These are phyloP conservation scores for Alternaria gansuensis DNA, from an alignment of 2,329 filamentous ascomycete species.

Conservation along the genomic window DNA sequence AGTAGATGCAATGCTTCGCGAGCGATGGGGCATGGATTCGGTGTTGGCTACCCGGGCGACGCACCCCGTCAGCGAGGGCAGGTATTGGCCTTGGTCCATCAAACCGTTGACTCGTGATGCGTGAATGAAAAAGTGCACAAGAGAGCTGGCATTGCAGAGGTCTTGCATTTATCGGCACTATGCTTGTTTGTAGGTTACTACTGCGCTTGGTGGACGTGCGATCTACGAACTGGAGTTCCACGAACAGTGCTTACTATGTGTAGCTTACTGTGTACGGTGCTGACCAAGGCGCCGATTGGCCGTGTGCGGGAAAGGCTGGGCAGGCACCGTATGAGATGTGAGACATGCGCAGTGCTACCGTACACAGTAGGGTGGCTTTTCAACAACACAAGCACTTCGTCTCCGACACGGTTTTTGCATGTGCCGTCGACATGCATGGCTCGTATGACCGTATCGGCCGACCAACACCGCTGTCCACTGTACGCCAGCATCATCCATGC, in stretches of 20 bases:
- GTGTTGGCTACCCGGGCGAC: constrained; percentile 7
- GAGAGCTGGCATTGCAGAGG: neutral
- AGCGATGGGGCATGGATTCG: constrained; percentile 25
- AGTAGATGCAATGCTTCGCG: constrained; percentile 1
- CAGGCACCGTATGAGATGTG: constrained; percentile 6
- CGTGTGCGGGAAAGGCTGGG: constrained; percentile 20
- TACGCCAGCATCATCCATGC: constrained; percentile 11
- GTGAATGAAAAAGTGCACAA: neutral
- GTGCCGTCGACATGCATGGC: constrained; percentile 5
- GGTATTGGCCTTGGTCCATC: constrained; percentile 19
- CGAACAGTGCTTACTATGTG: neutral
- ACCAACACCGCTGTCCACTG: neutral
- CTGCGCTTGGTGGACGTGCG: constrained; percentile 9
- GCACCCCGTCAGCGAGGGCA: constrained; percentile 13
- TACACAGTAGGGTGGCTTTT: neutral
- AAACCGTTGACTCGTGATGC: neutral
- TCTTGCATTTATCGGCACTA: neutral
- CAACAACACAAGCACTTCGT: constrained; percentile 1
- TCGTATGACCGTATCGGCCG: constrained; percentile 8
- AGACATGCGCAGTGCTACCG: constrained; percentile 6
- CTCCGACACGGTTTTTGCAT: constrained; percentile 3
- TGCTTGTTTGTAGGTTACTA: neutral
- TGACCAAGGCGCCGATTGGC: constrained; percentile 23
- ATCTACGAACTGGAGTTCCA: constrained; percentile 2
- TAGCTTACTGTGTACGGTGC: neutral